Evolutionary conservation across 2,329 filamentous ascomycete genomes (phyloP).

Genomic region (Fusarium longipes): DNA sequence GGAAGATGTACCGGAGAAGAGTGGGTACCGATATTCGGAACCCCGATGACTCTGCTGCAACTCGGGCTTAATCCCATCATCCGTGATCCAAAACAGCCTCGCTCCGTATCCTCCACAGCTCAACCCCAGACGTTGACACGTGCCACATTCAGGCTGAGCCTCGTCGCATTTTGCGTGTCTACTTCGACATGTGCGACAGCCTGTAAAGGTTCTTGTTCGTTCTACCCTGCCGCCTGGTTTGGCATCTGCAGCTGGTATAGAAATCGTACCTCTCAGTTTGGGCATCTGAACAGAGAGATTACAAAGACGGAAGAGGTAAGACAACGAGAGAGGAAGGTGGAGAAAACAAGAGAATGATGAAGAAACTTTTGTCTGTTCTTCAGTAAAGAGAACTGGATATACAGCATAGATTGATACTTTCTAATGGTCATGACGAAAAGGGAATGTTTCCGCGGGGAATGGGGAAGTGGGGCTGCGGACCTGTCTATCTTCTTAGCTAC

Average conservation of each 20-base stretch:
- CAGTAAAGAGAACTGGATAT: neutral
- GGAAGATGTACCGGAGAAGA: constrained; percentile 53
- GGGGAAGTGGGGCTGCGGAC: neutral
- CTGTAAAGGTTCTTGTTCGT: constrained; percentile 49
- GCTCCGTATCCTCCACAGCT: constrained; percentile 56
- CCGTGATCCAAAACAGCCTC: constrained; percentile 48
- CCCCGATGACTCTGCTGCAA: constrained; percentile 43
- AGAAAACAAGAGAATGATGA: neutral
- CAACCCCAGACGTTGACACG: constrained; percentile 51
- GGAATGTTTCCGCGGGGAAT: constrained; percentile 37
- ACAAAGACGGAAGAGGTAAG: neutral
- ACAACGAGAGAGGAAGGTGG: constrained; percentile 39
- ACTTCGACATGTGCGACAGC: constrained; percentile 50
- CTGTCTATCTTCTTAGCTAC: no score
- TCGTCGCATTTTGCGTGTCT: constrained; percentile 61
- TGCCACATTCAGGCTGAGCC: constrained; percentile 53
- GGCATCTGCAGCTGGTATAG: no score
- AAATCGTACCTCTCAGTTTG: constrained; percentile 7
- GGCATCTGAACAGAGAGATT: constrained; percentile 31
- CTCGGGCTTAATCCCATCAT: constrained; percentile 37
- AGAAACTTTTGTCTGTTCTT: neutral
- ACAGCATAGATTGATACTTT: neutral
- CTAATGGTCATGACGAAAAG: constrained; percentile 5
- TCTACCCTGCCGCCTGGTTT: constrained; percentile 28
- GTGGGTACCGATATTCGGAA: constrained; percentile 54